Conservation (phyloP, 2,329 filamentous ascomycete species). For the Fusarium equiseti region DNA sequence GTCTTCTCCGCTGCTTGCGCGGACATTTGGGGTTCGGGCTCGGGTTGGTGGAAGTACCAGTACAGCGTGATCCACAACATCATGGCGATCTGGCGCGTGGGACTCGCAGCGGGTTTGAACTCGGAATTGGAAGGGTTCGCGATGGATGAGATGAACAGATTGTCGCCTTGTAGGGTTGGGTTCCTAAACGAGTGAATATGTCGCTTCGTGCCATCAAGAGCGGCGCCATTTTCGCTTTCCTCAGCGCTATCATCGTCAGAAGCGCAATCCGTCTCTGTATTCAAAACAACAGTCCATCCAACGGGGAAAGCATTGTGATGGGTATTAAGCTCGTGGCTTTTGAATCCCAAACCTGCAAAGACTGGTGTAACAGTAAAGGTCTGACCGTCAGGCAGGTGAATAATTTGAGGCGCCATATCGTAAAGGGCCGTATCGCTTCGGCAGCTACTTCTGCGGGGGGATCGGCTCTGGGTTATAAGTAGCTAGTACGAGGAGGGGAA, state of each 20-base stretch:
- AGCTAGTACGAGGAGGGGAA: constrained; percentile 35
- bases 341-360: constrained; percentile 93
- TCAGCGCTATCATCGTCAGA: constrained; percentile 45
- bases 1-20: constrained; percentile 74
- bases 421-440: not conserved
- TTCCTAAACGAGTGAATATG: constrained; percentile 65
- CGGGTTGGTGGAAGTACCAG: constrained; percentile 95
- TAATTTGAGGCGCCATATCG: constrained; percentile 57
- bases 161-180: constrained; percentile 83
- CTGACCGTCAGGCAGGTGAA: constrained; percentile 89
- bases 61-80: constrained; percentile 95
- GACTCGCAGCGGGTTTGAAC: constrained; percentile 82
- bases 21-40: constrained; percentile 73
- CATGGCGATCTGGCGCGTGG: constrained; percentile 91
- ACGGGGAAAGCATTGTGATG: constrained; percentile 80
- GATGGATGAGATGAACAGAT: constrained; percentile 91
- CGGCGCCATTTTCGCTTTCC: constrained; percentile 36
- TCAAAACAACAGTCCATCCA: constrained; percentile 90
- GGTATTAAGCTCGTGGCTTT: constrained; percentile 78
- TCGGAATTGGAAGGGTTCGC: constrained; percentile 84
- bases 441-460: constrained; percentile 29
- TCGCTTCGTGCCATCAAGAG: constrained; percentile 37
- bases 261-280: constrained; percentile 64
- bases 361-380: constrained; percentile 84
- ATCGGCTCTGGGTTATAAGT: constrained; percentile 45